phyloP scores from a whole-genome alignment of 352 stramenopile species.

The Peronospora destructor region DNA sequence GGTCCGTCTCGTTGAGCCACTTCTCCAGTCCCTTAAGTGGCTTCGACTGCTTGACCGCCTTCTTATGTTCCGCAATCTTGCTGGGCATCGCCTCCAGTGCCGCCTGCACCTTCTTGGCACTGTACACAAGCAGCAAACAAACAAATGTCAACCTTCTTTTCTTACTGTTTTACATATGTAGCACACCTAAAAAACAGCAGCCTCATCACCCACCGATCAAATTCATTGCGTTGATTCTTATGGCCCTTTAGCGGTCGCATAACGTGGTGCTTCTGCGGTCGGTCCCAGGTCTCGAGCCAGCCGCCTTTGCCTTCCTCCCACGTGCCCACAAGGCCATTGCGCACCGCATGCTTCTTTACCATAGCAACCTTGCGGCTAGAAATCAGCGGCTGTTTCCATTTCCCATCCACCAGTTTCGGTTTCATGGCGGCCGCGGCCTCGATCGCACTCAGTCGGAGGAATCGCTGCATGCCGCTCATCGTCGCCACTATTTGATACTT shows the following conservation, averaged over 20 bases:
- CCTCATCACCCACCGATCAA: slow-evolving; percentile 49
- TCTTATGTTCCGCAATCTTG: slow-evolving; percentile 86
- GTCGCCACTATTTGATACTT: neutral
- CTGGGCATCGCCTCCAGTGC: slow-evolving; percentile 70
- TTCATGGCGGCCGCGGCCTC: slow-evolving; percentile 78
- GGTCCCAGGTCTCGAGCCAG: slow-evolving; percentile 75
- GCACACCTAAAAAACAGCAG: neutral
- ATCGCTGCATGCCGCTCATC: slow-evolving; percentile 49
- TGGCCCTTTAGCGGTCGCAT: slow-evolving; percentile 80
- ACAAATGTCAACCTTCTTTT: neutral
- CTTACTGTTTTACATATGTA: neutral
- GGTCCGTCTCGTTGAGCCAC: slow-evolving; percentile 80
- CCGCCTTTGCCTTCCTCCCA: slow-evolving; percentile 77
- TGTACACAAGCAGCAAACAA: slow-evolving; percentile 14
- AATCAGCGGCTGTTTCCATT: slow-evolving; percentile 80
- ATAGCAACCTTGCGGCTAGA: slow-evolving; percentile 74
- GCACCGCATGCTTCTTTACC: slow-evolving; percentile 74
- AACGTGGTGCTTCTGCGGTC: slow-evolving; percentile 77
- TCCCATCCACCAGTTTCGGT: slow-evolving; percentile 67
- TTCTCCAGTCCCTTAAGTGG: slow-evolving; percentile 83
- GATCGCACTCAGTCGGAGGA: slow-evolving; percentile 62
- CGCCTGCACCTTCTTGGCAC: slow-evolving; percentile 83
- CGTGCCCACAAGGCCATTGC: slow-evolving; percentile 62
- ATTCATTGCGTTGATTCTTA: slow-evolving; percentile 75
- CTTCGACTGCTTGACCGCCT: slow-evolving; percentile 72